These are phyloP conservation scores for Platanthera zijinensis DNA, from an alignment of 106 monocot species.

Conservation along the genomic window DNA sequence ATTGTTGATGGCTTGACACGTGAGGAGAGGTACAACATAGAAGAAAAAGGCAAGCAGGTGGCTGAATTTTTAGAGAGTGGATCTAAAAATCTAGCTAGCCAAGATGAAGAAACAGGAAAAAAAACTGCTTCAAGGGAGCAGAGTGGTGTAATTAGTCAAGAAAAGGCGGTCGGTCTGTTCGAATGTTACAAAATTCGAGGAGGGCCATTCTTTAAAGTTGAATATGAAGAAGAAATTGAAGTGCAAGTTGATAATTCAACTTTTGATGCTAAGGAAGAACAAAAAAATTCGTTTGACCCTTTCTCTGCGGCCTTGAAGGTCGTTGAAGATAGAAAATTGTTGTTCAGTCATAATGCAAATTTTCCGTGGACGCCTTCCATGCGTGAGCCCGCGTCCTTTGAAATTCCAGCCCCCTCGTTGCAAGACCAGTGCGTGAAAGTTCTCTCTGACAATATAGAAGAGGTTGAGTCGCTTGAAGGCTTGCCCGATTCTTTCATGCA, in stretches of 20 bases:
- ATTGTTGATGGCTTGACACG: not conserved
- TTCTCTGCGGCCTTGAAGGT: conserved; percentile 56
- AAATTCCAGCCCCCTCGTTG: conserved; percentile 17
- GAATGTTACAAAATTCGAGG: conserved; percentile 33
- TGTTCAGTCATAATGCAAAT: conserved; percentile 9
- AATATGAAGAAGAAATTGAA: conserved; percentile 17
- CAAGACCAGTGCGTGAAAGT: conserved; percentile 31
- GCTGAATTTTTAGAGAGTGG: conserved; percentile 3
- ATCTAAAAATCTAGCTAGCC: not conserved
- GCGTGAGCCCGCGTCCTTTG: not conserved
- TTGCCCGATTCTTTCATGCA: conserved; percentile 35
- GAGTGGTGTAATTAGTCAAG: not conserved
- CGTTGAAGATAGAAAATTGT: conserved; percentile 29
- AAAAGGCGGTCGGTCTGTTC: not conserved
- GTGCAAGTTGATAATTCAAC: conserved; percentile 16
- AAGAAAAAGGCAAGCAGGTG: conserved; percentile 36
- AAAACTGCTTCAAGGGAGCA: not conserved
- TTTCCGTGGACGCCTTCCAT: conserved; percentile 37
- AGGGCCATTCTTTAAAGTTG: conserved; percentile 30
- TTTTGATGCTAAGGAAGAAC: not conserved
- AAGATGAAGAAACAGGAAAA: not conserved
- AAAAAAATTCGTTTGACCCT: conserved; percentile 63
- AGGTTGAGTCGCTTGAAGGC: conserved; percentile 50
- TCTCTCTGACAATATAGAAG: conserved; percentile 36
- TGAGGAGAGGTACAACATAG: not conserved